phyloP scores from a whole-genome alignment of 352 stramenopile species.

The Pythium phragmitis region DNA sequence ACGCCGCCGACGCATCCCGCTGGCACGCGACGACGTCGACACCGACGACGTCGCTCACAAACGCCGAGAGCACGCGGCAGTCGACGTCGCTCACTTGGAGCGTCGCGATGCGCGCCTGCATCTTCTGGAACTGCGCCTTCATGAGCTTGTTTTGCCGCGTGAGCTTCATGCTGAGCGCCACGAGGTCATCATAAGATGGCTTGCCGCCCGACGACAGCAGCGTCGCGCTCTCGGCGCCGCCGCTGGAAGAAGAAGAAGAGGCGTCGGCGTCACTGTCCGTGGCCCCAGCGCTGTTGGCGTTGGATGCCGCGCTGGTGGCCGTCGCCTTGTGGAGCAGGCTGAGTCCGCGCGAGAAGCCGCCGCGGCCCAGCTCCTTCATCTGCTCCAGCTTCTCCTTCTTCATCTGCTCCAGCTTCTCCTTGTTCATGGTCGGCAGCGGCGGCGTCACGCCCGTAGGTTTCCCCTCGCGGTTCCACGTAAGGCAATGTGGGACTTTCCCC shows the following conservation, averaged over 20 bases:
- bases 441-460: background rate
- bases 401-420: conserved; percentile 51
- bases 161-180: conserved; percentile 86
- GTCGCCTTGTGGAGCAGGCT: conserved; percentile 65
- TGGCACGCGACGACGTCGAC: conserved; percentile 64
- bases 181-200: conserved; percentile 75
- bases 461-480: background rate
- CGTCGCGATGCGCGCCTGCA: conserved; percentile 46
- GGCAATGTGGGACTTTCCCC: background rate
- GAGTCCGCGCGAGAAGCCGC: conserved; percentile 70
- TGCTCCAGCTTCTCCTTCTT: conserved; percentile 90
- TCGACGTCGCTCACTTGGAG: conserved; percentile 48
- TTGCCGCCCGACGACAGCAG: conserved; percentile 4
- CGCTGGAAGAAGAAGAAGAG: background rate
- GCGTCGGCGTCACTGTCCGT: conserved; percentile 13
- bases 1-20: background rate
- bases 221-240: conserved; percentile 3
- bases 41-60: conserved; percentile 66
- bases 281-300: conserved; percentile 6
- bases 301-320: conserved; percentile 17
- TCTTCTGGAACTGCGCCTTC: conserved; percentile 83
- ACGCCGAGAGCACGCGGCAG: conserved; percentile 41
- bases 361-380: conserved; percentile 83
- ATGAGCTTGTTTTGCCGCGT: conserved; percentile 88
- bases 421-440: conserved; percentile 24